Evolutionary conservation across 352 stramenopile genomes (phyloP), one percentile per base, ranked within the genome.

Genomic region (Phytophthora syringae): DNA sequence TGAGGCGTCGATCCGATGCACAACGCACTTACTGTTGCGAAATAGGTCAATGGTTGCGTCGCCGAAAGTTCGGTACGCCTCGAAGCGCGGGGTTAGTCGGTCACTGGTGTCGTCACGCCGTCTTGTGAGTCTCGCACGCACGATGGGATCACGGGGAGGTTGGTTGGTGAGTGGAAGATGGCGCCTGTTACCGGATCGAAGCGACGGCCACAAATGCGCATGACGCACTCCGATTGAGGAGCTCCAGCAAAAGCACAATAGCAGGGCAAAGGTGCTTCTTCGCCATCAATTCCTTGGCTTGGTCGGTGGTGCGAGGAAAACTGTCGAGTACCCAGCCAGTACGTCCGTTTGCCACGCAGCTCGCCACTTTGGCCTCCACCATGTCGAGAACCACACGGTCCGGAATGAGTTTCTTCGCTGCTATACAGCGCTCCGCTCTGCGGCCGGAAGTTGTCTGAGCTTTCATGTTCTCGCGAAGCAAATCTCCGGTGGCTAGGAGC

Each of bases 311-410:
- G 52, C 85, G 82, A 7, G 85, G 85, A 49, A 91, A 93, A 20
- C 79, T 84, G 60, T 93, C 85, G 51, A 94, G 80, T 13, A 94
- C 73, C 78, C 80, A 94, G 16, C 82, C 84, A 18, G 45, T 39
- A 5, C 70, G 69, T 11, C 60, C 65, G 44, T 52, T 56, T 22
- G 72, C 21, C 20, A 58, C 61, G 53, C 76, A 84, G 28, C 59
- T 67, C 28, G 55, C 57, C 39, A 90, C 74, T 52, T 87, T 87
- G 28, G 82, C 67, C 12, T 80, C 83, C 32, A 94, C 72, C 85
- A 94, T 92, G 49, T 92, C 83, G 37, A 94, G 67, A 16, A 94
- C 83, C 20, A 92, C 83, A 44, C 82, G 64, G 60, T 92, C 83
- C 1, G 85, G 85, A 36, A 94, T 79, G 16, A 94, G 70, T 28